Conservation (phyloP, 2,329 filamentous ascomycete genomes). For the Penicillium brevicompactum region DNA sequence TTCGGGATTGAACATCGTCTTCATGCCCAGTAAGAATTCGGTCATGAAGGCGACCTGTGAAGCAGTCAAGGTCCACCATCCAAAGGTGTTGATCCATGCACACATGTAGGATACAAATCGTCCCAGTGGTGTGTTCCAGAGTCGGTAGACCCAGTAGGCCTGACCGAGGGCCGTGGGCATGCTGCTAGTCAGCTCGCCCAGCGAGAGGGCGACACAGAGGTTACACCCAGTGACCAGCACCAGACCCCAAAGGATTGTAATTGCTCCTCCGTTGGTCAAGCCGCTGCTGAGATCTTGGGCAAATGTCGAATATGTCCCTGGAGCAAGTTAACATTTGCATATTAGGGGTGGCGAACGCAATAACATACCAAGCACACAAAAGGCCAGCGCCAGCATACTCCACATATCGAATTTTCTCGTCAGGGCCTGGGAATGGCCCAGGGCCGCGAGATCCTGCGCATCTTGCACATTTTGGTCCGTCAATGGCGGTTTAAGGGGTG, state of each 20-base stretch:
- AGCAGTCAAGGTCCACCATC: constrained; percentile 60
- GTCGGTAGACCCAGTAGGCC: constrained; percentile 58
- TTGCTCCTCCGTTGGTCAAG: constrained; percentile 56
- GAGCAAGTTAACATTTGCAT: not conserved
- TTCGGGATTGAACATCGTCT: constrained; percentile 53
- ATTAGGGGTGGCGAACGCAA: not conserved
- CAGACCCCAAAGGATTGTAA: constrained; percentile 60
- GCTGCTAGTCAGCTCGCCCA: constrained; percentile 59
- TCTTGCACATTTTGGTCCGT: constrained; percentile 33
- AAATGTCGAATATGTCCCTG: constrained; percentile 59
- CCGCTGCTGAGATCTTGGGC: constrained; percentile 57
- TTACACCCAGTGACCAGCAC: constrained; percentile 57
- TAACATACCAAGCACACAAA: constrained; percentile 54
- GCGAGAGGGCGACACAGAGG: constrained; percentile 56
- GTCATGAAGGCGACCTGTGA: constrained; percentile 62
- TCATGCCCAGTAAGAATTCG: constrained; percentile 60
- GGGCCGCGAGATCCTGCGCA: constrained; percentile 43
- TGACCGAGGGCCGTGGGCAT: constrained; percentile 65
- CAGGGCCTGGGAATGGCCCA: constrained; percentile 48
- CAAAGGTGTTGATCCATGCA: constrained; percentile 63
- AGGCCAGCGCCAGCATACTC: constrained; percentile 61
- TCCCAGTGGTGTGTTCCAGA: constrained; percentile 45
- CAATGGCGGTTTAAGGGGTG: constrained; percentile 29
- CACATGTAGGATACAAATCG: constrained; percentile 59
- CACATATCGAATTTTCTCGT: constrained; percentile 54